Base-by-base conservation (phyloP, 2,329 filamentous ascomycete species). In the Pyrenophora teres region DNA sequence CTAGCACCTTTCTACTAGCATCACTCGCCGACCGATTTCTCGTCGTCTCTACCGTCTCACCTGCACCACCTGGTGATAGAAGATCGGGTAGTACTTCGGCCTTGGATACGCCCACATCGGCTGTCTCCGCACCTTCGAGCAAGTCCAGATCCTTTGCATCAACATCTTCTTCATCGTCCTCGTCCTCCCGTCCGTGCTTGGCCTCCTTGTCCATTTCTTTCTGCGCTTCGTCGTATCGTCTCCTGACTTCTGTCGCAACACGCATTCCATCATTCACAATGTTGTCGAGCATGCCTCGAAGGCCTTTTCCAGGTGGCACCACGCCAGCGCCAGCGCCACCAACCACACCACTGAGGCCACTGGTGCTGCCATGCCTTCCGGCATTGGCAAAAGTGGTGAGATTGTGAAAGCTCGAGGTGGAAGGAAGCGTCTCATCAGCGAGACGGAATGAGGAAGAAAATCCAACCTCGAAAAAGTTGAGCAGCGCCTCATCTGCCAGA, bases 221-320 rank as follows among this genome's bases (percentile, higher is more conserved):
- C 74, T 97, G 92, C 3, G 93, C 93, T 71, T 99, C 94, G 57
- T 99, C 93, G 88, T 97, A 96, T 38, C 92, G 83, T 65, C 92
- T 85, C 60, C 89, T 83, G 44, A 99, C 93, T 73, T 99, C 94
- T 0, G 88, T 90, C 0, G 94, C 94, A 52, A 97, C 93, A 30
- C 93, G 87, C 87, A 97, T 97, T 36, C 94, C 94, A 70, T 99
- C 94, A 1, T 89, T 96, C 59, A 97, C 94, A 65, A 99, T 97
- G 65, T 96, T 96, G 77, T 99, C 94, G 33, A 99, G 80, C 52
- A 99, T 94, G 16, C 94, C 94, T 36, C 94, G 84, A 1, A 99
- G 81, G 18, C 94, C 91, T 60, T 92, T 88, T 15, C 82, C 82
- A 1, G 84, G 81, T 39, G 80, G 85, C 30, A 83, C 80, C 66